phyloP scores from a whole-genome alignment of 2,329 filamentous ascomycete genomes.

The Arthrocladium fulminans region DNA sequence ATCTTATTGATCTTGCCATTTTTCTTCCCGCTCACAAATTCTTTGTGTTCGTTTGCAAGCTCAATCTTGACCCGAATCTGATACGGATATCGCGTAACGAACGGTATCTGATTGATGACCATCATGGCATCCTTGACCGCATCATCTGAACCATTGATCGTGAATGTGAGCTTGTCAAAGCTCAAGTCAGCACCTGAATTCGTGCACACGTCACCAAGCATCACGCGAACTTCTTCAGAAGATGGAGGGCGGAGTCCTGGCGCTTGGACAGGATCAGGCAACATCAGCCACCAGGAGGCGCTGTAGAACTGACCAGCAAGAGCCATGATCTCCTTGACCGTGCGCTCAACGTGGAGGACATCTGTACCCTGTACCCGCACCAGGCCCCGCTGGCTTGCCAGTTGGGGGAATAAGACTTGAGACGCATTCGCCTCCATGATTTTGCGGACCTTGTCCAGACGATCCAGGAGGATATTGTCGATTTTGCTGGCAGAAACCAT shows the following conservation, averaged over 20 bases:
- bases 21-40: conserved; percentile 98
- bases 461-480: conserved; percentile 82
- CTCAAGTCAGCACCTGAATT: conserved; percentile 92
- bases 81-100: conserved; percentile 77
- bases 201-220: conserved; percentile 91
- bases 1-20: conserved; percentile 99
- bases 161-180: conserved; percentile 90
- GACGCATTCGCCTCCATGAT: conserved; percentile 96
- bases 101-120: conserved; percentile 84
- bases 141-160: conserved; percentile 91
- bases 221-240: conserved; percentile 66
- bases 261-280: conserved; percentile 56
- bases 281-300: conserved; percentile 88
- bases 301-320: conserved; percentile 96
- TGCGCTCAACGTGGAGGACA: conserved; percentile 87
- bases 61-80: conserved; percentile 98
- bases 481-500: conserved; percentile 85
- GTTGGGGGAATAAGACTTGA: conserved; percentile 81
- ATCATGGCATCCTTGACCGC: conserved; percentile 90
- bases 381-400: conserved; percentile 74
- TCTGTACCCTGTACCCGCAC: conserved; percentile 90
- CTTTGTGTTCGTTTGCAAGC: conserved; percentile 97
- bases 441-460: conserved; percentile 92
- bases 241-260: conserved; percentile 52
- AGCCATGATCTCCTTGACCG: conserved; percentile 90